Conservation (phyloP, 495 filamentous ascomycete species). For the Aspergillus cristatus region DNA sequence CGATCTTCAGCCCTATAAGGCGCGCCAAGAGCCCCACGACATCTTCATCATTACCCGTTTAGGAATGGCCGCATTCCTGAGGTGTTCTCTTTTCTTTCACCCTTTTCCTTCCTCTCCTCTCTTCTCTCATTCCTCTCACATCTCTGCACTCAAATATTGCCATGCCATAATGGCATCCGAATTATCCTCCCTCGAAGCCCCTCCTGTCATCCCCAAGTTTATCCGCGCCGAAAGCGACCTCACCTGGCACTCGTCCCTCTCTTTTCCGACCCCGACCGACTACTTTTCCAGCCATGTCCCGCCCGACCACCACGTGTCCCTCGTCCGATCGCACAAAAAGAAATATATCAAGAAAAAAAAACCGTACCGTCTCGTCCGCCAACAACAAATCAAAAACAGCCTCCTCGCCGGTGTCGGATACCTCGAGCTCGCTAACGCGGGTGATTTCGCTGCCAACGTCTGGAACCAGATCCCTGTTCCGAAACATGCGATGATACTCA, state of each 20-base stretch:
- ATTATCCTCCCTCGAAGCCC: constrained; percentile 3
- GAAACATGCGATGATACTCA: constrained; percentile 32
- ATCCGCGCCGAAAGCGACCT: constrained; percentile 16
- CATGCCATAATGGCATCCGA: constrained; percentile 2
- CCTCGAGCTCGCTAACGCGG: constrained; percentile 44
- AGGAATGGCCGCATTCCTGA: neutral
- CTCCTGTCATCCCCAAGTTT: constrained; percentile 11
- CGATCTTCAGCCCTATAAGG: constrained; percentile 19
- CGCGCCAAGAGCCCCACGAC: constrained; percentile 3
- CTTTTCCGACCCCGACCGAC: neutral
- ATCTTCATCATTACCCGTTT: neutral
- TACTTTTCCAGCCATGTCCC: constrained; percentile 6
- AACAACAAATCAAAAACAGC: constrained; percentile 35
- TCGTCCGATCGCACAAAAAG: constrained; percentile 11
- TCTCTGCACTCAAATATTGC: neutral
- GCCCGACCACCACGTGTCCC: constrained; percentile 9
- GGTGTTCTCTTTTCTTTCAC: neutral
- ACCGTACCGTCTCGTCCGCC: constrained; percentile 10
- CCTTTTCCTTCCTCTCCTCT: constrained; percentile 1
- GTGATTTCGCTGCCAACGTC: constrained; percentile 45
- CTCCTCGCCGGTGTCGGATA: constrained; percentile 38
- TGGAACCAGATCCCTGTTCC: constrained; percentile 44
- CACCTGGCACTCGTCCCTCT: constrained; percentile 2
- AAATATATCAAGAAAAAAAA: too few relatives aligned
- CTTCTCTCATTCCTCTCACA: neutral